Evolutionary conservation across 176 grass and related monocot genomes (phyloP), one percentile per base, ranked within the genome.

Genomic region (Musa acuminata): DNA sequence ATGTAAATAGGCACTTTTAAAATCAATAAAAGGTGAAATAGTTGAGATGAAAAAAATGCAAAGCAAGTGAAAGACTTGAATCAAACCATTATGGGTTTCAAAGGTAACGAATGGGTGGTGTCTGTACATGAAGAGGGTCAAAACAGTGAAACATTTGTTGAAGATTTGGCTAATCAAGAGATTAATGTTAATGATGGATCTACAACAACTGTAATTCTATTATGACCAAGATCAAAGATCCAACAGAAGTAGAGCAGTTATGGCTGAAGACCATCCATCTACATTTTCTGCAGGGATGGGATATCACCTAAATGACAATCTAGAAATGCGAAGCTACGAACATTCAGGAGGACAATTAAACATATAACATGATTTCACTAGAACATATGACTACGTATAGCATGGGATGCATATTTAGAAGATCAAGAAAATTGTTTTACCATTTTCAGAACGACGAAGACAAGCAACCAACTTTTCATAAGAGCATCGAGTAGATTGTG

Each of bases 381-480:
- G 29, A 63, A 43, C 35, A 76, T 48, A 50, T 60, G 50, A 13
- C 16, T 23, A n/a, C 20, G 55, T 8, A 59, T 59, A n/a, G 55
- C 3, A 59, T 59, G 55, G 55, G 14, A 19, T 59, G 14, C 13
- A 59, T 13, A 17, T 3, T 1, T 59, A 59, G 13, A n/a, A 59
- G 4, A 19, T 59, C 19, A 59, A 16, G 13, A 19, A 49, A 50
- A 60, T 19, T 20, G 43, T 29, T 21, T 81, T 67, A 85, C 83
- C 83, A 49, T 81, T 52, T 63, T n/a, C 64, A 81, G 65, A 52
- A 76, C 22, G 11, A 49, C 52, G 50, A 53, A 85, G 72, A 85
- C 83, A 85, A 62, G 78, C 83, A 77, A 77, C 73, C 64, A 74
- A 77, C 25, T 84, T 67, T 53, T 69, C 77, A 29, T n/a, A 9